Percentiles rank a stretch among this genome's conserved stretches.
Evolutionary conservation across 768 basidiomycete species (phyloP).

Genomic region (Boletales sp.): DNA sequence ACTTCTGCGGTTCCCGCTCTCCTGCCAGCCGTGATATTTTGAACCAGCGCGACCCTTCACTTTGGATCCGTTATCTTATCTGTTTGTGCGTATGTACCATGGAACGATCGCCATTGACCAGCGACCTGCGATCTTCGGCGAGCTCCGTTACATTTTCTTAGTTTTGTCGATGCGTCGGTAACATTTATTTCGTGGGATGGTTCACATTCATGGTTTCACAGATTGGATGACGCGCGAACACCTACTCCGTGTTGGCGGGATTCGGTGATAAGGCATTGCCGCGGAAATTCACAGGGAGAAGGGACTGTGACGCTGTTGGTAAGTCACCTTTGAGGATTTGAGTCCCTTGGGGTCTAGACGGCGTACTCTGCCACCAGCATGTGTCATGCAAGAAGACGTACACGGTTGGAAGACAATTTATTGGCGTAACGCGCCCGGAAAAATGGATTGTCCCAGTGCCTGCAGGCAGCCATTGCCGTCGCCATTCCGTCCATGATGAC

Average conservation of each 20-base stretch:
- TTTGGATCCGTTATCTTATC: not conserved
- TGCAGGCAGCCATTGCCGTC: not conserved
- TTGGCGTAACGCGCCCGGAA: not conserved
- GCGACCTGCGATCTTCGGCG: too few relatives aligned
- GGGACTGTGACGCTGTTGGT: not conserved
- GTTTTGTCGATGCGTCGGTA: not conserved
- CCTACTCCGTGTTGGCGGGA: not conserved
- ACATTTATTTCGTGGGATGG: not conserved
- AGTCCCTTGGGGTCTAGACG: not conserved
- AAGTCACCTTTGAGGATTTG: not conserved
- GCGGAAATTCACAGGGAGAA: not conserved
- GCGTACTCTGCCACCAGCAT: not conserved
- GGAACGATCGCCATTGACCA: too few relatives aligned
- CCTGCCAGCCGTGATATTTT: too few relatives aligned
- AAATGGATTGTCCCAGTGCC: not conserved
- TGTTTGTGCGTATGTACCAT: too few relatives aligned
- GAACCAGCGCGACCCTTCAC: too few relatives aligned
- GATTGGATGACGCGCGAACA: not conserved
- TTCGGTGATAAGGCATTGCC: not conserved
- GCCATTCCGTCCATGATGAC: not conserved
- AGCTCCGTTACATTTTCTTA: not conserved
- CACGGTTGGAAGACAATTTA: constrained; percentile 3
- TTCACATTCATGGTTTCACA: not conserved
- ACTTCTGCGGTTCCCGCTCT: too few relatives aligned
- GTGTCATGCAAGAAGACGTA: not conserved